Conservation (phyloP, 2,329 filamentous ascomycete species). For the Cladobotryum mycophilum region DNA sequence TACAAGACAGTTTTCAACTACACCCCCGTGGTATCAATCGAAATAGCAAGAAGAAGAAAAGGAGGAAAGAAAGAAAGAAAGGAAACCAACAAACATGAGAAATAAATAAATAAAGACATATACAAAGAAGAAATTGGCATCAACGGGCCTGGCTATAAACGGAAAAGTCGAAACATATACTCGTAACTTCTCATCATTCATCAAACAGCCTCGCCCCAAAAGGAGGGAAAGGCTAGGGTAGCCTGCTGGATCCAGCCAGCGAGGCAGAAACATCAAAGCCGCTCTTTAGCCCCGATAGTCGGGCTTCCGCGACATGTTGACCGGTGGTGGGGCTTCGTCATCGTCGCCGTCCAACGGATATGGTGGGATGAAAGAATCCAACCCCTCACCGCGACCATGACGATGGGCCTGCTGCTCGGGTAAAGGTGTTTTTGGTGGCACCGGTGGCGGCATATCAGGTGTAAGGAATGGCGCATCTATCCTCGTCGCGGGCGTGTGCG, state of each 20-base stretch:
- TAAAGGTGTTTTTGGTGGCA: conserved; percentile 74
- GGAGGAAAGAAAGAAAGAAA: not conserved
- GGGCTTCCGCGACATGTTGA: conserved; percentile 83
- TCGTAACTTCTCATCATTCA: not conserved
- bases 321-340: conserved; percentile 73
- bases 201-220: not conserved
- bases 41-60: no score
- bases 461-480: conserved; percentile 65
- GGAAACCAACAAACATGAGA: not conserved
- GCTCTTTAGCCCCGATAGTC: conserved; percentile 50
- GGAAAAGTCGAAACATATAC: not conserved
- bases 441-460: conserved; percentile 71
- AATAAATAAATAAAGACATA: not conserved
- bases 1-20: no score
- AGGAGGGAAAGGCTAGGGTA: not conserved
- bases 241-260: not conserved
- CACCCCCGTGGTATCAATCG: no score
- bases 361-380: conserved; percentile 47
- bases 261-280: not conserved
- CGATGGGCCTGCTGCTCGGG: conserved; percentile 36
- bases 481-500: conserved; percentile 24
- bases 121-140: not conserved
- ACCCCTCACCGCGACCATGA: conserved; percentile 25
- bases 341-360: conserved; percentile 77
- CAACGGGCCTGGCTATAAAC: no score